phyloP scores from a whole-genome alignment of 2,329 filamentous ascomycete genomes.

The Massarina eburnea region DNA sequence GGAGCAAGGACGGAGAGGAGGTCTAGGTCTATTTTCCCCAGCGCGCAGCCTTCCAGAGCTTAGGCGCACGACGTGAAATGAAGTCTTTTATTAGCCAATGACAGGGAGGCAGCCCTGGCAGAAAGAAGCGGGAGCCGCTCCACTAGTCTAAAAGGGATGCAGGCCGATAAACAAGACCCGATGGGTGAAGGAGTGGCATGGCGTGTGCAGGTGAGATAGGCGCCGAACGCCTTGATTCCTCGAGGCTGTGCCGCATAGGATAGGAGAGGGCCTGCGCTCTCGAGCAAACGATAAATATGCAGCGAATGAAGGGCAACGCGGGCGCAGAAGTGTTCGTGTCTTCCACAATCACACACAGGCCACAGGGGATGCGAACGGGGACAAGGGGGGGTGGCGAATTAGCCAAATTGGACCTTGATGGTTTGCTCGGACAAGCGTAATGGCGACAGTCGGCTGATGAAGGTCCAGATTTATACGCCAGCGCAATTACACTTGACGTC shows the following conservation, averaged over 20 bases:
- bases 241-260: neutral
- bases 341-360: slow-evolving; percentile 1
- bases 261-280: neutral
- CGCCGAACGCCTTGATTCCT: slow-evolving; percentile 4
- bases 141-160: slow-evolving; percentile 3
- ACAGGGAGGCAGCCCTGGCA: too few relatives aligned
- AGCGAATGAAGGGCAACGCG: slow-evolving; percentile 5
- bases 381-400: slow-evolving; percentile 9
- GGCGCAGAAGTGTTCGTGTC: slow-evolving; percentile 8
- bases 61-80: slow-evolving; percentile 7
- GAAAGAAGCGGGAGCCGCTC: neutral
- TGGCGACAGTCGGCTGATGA: slow-evolving; percentile 4
- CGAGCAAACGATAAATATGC: slow-evolving; percentile 2
- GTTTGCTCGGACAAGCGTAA: slow-evolving; percentile 2
- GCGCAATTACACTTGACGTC: slow-evolving; percentile 11
- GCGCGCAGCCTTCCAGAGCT: slow-evolving; percentile 3
- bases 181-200: neutral
- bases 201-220: neutral
- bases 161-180: slow-evolving; percentile 3
- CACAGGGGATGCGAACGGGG: slow-evolving; percentile 8
- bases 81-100: neutral
- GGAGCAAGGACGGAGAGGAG: slow-evolving; percentile 24
- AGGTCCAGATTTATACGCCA: neutral
- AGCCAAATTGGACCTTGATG: slow-evolving; percentile 12
- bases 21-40: slow-evolving; percentile 6